Percentiles rank a stretch among this genome's conserved stretches.
Conservation (phyloP, 495 filamentous ascomycete species). For the Aspergillus wentii region DNA sequence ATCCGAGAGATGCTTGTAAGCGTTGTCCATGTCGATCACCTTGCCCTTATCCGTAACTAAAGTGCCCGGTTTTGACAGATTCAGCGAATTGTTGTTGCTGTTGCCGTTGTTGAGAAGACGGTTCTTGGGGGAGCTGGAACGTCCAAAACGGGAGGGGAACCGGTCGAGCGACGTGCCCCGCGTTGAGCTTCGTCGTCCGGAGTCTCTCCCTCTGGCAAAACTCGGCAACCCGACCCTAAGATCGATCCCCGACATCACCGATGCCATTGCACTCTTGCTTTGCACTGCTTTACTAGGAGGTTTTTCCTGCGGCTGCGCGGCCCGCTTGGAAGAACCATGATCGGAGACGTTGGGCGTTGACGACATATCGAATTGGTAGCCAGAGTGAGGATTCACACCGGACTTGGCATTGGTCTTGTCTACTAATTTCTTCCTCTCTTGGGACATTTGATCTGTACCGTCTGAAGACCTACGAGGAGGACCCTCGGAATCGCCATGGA, state of each 20-base stretch:
- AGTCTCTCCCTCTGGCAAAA: conserved; percentile 35
- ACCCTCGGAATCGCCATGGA: conserved; percentile 6
- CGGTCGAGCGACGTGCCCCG: conserved; percentile 51
- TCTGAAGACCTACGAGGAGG: conserved; percentile 17
- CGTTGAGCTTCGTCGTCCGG: conserved; percentile 42
- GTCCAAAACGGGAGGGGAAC: conserved; percentile 51
- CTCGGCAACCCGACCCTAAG: conserved; percentile 28
- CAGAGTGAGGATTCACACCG: background rate
- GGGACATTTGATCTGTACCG: conserved; percentile 1
- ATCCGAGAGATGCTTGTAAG: conserved; percentile 62
- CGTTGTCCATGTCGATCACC: conserved; percentile 51
- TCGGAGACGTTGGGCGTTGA: conserved; percentile 2
- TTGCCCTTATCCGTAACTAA: conserved; percentile 48
- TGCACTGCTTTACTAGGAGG: conserved; percentile 10
- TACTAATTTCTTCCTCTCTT: background rate
- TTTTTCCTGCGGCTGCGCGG: conserved; percentile 12
- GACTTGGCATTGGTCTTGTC: background rate
- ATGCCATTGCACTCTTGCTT: conserved; percentile 27
- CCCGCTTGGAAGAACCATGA: background rate
- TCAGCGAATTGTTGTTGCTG: too few relatives aligned
- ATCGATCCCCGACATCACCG: conserved; percentile 38
- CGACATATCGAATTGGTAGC: conserved; percentile 2
- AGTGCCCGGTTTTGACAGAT: too few relatives aligned
- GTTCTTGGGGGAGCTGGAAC: conserved; percentile 56
- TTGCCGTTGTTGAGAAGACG: conserved; percentile 29